Conservation (phyloP, 768 basidiomycete genomes). For the Russula abietina region DNA sequence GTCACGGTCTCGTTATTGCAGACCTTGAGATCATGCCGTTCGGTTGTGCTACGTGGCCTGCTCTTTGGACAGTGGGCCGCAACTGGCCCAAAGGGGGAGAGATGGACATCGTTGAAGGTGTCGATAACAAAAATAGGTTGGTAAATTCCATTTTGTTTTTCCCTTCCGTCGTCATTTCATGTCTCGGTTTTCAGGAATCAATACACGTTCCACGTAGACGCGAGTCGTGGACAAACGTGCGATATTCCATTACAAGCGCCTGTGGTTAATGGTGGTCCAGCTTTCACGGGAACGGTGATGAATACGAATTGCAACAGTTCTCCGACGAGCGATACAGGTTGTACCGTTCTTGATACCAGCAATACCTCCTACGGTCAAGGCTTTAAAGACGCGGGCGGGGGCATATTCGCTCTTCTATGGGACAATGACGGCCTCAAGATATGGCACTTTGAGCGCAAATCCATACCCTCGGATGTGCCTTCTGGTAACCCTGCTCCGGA, state of each 20-base stretch:
- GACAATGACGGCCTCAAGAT: constrained; percentile 5
- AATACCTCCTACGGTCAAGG: not conserved
- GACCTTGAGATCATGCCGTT: constrained; percentile 15
- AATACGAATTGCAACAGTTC: not conserved
- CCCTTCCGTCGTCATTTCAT: not conserved
- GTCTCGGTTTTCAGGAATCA: constrained; percentile 1
- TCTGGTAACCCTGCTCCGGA: not conserved
- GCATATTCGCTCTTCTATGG: not conserved
- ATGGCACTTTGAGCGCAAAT: constrained; percentile 16
- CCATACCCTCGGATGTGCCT: constrained; percentile 8
- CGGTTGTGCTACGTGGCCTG: not conserved
- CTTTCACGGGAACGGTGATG: not conserved
- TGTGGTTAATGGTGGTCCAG: not conserved
- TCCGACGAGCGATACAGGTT: not conserved
- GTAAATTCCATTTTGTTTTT: not conserved
- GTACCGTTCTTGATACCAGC: constrained; percentile 2
- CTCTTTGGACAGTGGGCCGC: not conserved
- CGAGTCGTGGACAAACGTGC: not conserved
- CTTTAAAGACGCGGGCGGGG: not conserved
- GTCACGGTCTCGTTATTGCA: not conserved
- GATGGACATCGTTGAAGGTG: constrained; percentile 34
- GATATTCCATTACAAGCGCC: not conserved
- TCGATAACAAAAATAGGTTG: not conserved
- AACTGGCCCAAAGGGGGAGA: constrained; percentile 12
- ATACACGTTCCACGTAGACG: constrained; percentile 8